phyloP scores from a whole-genome alignment of 768 basidiomycete species.

The Pisolithus microcarpus region DNA sequence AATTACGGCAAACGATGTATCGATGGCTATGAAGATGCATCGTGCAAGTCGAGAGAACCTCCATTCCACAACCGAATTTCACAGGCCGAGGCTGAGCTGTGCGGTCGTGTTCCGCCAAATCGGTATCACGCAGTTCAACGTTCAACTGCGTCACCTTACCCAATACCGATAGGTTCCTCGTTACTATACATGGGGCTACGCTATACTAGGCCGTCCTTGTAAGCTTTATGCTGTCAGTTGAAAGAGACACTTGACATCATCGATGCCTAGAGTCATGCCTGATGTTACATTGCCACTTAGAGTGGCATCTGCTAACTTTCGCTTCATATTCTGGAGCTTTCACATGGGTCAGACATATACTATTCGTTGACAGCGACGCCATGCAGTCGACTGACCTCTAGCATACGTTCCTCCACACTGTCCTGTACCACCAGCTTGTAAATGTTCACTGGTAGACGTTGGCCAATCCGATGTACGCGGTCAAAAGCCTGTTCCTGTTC shows the following conservation, averaged over 20 bases:
- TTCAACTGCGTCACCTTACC: no score
- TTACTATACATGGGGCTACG: no score
- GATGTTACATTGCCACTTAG: not conserved
- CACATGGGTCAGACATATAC: not conserved
- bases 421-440: slow-evolving; percentile 1
- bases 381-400: not conserved
- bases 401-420: not conserved
- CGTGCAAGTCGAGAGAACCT: no score
- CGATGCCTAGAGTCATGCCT: not conserved
- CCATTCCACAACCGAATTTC: no score
- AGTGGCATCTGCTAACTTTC: not conserved
- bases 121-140: no score
- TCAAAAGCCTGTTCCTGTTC: not conserved
- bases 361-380: not conserved
- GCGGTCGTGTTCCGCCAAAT: no score
- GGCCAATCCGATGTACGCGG: not conserved
- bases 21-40: no score
- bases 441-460: not conserved
- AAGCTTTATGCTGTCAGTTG: not conserved
- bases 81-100: no score
- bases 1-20: no score
- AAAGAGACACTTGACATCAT: not conserved
- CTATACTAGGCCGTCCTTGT: no score
- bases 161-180: no score
- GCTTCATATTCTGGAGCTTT: not conserved